Conservation (phyloP, 2,329 filamentous ascomycete genomes). For the Neopestalotiopsis sp. region DNA sequence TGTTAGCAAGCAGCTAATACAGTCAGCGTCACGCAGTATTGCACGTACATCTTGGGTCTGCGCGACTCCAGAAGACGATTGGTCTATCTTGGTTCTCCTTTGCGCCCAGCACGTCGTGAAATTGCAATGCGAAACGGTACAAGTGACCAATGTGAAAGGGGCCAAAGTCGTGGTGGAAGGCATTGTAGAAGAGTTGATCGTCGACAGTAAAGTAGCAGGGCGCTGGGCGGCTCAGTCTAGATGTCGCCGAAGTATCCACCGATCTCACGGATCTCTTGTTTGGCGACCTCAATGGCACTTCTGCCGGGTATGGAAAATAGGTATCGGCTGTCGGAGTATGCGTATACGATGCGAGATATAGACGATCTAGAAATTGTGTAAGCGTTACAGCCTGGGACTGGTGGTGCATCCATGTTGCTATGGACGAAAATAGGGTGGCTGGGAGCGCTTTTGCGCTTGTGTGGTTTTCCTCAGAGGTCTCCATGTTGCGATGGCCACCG, state of each 20-base stretch:
- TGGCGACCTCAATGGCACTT: slow-evolving; percentile 64
- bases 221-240: slow-evolving; percentile 53
- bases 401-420: slow-evolving; percentile 25
- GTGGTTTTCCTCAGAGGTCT: neutral
- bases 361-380: slow-evolving; percentile 72
- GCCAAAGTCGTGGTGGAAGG: slow-evolving; percentile 98
- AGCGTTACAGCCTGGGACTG: slow-evolving; percentile 33
- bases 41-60: slow-evolving; percentile 84
- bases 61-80: slow-evolving; percentile 95
- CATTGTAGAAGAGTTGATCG: slow-evolving; percentile 92
- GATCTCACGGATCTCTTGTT: slow-evolving; percentile 75
- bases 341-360: slow-evolving; percentile 93
- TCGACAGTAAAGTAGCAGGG: slow-evolving; percentile 97
- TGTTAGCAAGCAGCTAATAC: slow-evolving; percentile 30
- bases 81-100: slow-evolving; percentile 88
- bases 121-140: slow-evolving; percentile 93
- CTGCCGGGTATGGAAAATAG: slow-evolving; percentile 78
- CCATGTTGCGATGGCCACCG: neutral
- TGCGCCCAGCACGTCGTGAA: slow-evolving; percentile 93
- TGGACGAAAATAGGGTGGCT: neutral
- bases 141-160: slow-evolving; percentile 96
- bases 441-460: neutral
- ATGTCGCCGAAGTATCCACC: slow-evolving; percentile 57
- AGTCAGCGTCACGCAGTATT: neutral
- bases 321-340: slow-evolving; percentile 82